Conservation (phyloP, 306 rosid genomes). For the Rubus idaeus region DNA sequence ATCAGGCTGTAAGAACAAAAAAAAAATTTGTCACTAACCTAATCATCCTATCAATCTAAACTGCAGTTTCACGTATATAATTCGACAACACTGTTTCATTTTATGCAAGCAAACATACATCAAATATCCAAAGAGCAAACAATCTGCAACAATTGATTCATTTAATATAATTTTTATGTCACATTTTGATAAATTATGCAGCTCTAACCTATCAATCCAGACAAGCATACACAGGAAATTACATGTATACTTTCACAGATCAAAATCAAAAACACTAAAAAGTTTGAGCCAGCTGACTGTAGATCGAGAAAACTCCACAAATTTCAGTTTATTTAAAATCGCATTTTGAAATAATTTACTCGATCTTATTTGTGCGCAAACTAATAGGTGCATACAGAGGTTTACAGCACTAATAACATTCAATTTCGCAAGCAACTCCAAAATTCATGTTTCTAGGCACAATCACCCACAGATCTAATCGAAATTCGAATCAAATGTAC, state of each 20-base stretch:
- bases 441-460: not conserved
- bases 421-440: not conserved
- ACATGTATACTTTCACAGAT: not conserved
- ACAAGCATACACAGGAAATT: not conserved
- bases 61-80: not conserved
- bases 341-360: not conserved
- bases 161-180: not conserved
- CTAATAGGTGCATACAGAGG: not conserved
- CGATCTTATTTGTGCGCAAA: not conserved
- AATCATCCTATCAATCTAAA: not conserved
- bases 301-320: not conserved
- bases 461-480: not conserved
- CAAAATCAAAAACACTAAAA: not conserved
- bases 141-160: not conserved
- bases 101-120: not conserved
- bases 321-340: not conserved
- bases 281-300: not conserved
- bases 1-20: constrained; percentile 57
- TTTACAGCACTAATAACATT: no score
- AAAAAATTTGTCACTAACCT: not conserved
- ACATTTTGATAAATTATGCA: no score
- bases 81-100: not conserved
- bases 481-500: not conserved
- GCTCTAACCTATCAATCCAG: not conserved
- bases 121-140: not conserved